Evolutionary conservation across 108 stramenopile genomes (phyloP), one percentile per base, ranked within the genome.

Genomic region (Licmophora abbreviata): DNA sequence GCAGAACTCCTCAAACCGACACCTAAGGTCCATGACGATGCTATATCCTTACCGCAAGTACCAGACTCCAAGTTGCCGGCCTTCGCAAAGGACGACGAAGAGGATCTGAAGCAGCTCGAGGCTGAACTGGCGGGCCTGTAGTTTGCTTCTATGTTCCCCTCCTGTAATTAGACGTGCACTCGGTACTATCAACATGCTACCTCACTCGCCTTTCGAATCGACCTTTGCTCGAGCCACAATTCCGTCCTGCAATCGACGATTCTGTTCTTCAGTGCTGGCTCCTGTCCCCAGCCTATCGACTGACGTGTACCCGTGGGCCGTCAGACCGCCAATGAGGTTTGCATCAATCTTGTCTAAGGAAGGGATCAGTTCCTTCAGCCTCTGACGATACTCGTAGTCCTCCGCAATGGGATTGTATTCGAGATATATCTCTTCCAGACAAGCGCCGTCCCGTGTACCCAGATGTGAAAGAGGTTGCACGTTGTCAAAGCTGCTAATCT

Each of bases 351-450:
- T 85, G 18, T 60, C 71, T 54, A 93, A 48, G 27, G 60, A 62
- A 22, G 92, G 87, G n/a, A 89, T 72, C 48, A 76, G 63, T 59
- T 87, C 71, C 22, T 66, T 69, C 20, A 93, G 42, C 54, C 65
- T 74, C 62, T 83, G 87, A 7, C 92, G 59, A 69, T 93, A 93
- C 49, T 89, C 85, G 58, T 80, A 85, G 36, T 97, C 95, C 37
- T 73, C 65, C 15, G 77, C 83, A 11, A 96, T 58, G 1, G 95
- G 94, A 59, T 96, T 97, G 68, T 96, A 94, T 68, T 99, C 98
- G 51, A 99, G 68, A 65, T 99, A 99, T 5, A 99, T 54, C 10
- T 86, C 91, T 24, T 84, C 76, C 68, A 99, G 65, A n/a, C 48
- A 41, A 25, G 60, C 51, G 8, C 36, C 40, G 3, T 58, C 50